Evolutionary conservation across 2,329 filamentous ascomycete genomes (phyloP).

Genomic region (Epichloe amarillans): DNA sequence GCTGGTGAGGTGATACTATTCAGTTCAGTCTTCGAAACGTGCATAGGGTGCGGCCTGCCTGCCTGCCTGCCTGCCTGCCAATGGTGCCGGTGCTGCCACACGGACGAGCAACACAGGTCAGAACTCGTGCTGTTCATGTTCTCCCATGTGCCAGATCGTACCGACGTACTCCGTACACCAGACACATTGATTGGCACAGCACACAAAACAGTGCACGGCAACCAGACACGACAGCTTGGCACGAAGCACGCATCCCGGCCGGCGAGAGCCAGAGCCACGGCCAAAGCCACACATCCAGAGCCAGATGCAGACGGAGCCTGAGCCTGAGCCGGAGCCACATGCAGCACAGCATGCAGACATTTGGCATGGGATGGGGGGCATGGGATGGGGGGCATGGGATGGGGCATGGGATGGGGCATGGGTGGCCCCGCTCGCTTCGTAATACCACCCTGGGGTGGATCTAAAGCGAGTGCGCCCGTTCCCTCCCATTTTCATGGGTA

Average conservation of each 20-base stretch:
- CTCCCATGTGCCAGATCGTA: background rate
- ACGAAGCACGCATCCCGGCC: background rate
- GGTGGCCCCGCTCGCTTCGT: constrained; percentile 14
- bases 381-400: constrained; percentile 9
- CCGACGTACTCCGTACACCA: no score
- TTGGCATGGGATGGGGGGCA: constrained; percentile 4
- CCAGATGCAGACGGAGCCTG: background rate
- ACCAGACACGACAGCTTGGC: background rate
- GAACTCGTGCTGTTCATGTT: background rate
- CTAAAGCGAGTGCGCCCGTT: constrained; percentile 20
- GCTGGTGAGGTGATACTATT: constrained; percentile 1
- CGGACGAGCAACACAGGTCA: background rate
- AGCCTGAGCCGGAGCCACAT: constrained; percentile 1
- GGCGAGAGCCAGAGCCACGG: background rate
- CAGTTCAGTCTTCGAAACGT: background rate
- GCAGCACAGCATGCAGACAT: constrained; percentile 2
- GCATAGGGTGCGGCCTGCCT: no score
- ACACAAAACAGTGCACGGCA: background rate
- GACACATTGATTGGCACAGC: no score
- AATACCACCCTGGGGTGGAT: constrained; percentile 14
- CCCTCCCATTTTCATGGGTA: constrained; percentile 27
- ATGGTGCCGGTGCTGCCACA: background rate
- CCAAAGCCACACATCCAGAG: background rate
- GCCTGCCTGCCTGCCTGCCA: background rate
- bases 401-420: constrained; percentile 8